Evolutionary conservation across 352 stramenopile species (phyloP).

Genomic region (Lagenidium giganteum): DNA sequence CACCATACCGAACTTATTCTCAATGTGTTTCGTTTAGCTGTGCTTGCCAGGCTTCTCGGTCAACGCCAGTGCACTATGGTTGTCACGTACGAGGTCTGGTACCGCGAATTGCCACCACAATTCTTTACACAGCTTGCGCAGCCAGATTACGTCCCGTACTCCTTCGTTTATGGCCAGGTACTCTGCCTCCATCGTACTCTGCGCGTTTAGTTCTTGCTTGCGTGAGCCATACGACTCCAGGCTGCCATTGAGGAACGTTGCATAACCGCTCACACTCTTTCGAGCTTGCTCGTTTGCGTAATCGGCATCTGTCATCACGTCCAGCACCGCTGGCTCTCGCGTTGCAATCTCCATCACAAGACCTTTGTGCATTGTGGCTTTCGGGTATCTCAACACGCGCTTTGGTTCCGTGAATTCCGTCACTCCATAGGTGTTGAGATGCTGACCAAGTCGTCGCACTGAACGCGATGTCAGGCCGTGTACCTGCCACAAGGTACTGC

Average conservation of each 20-base stretch:
- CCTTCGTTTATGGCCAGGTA: constrained; percentile 22
- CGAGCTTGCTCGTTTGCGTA: constrained; percentile 16
- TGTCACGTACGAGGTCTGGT: constrained; percentile 11
- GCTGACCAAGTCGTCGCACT: constrained; percentile 7
- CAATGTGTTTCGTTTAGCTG: constrained; percentile 17
- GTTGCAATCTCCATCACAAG: no score
- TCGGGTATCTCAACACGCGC: constrained; percentile 9
- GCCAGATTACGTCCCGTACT: constrained; percentile 13
- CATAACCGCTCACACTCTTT: constrained; percentile 19
- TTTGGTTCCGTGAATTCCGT: constrained; percentile 1
- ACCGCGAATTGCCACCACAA: constrained; percentile 4
- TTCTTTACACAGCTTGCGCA: constrained; percentile 11
- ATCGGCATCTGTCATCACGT: constrained; percentile 13
- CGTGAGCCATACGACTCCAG: constrained; percentile 16
- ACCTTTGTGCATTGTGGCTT: not conserved
- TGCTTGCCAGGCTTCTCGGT: constrained; percentile 18
- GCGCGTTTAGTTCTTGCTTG: constrained; percentile 22
- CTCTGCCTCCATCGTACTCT: constrained; percentile 21
- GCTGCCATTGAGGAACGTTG: constrained; percentile 14
- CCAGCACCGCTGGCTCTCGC: not conserved
- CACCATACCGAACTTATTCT: constrained; percentile 19
- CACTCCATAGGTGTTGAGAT: not conserved
- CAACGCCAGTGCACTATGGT: constrained; percentile 12
- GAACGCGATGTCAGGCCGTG: constrained; percentile 15
- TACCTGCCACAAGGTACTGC: constrained; percentile 12